A percentile compares a stretch with the other conserved stretches of the same genome.
Conservation (phyloP, 768 basidiomycete species). For the Rhizopogon vinicolor region DNA sequence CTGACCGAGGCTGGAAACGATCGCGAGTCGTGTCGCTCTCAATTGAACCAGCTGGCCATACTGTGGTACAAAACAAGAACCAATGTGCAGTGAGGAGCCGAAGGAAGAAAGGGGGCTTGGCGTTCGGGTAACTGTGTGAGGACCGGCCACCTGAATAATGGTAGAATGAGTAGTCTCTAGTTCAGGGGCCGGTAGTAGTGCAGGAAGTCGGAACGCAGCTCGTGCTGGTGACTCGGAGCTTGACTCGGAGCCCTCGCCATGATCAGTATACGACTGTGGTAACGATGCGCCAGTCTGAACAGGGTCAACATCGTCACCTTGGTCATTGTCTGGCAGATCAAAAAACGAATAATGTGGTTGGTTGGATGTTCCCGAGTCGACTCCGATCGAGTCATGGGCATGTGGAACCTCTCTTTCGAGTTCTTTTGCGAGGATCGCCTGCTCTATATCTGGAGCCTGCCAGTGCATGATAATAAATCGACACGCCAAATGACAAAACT, state of each 20-base stretch:
- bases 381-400: neutral
- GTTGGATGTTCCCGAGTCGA: neutral
- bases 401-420: neutral
- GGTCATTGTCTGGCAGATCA: neutral
- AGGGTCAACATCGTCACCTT: neutral
- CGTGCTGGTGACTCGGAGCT: neutral
- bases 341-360: neutral
- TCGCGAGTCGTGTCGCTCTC: constrained; percentile 15
- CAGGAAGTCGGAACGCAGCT: neutral
- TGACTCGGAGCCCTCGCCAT: too few relatives aligned
- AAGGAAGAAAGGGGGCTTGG: neutral
- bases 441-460: neutral
- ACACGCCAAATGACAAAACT: neutral
- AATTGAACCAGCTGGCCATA: constrained; percentile 12
- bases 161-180: neutral
- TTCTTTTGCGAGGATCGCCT: neutral
- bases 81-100: neutral
- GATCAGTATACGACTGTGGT: neutral
- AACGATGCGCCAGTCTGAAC: neutral
- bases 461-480: neutral
- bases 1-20: constrained; percentile 13
- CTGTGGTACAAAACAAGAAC: neutral
- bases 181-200: too few relatives aligned
- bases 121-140: neutral
- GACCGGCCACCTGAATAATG: neutral